Percentiles rank a stretch among this genome's conserved stretches.
These are phyloP conservation scores for Rhododendron ovatum DNA, from an alignment of 148 eudicot species.

Conservation along the genomic window DNA sequence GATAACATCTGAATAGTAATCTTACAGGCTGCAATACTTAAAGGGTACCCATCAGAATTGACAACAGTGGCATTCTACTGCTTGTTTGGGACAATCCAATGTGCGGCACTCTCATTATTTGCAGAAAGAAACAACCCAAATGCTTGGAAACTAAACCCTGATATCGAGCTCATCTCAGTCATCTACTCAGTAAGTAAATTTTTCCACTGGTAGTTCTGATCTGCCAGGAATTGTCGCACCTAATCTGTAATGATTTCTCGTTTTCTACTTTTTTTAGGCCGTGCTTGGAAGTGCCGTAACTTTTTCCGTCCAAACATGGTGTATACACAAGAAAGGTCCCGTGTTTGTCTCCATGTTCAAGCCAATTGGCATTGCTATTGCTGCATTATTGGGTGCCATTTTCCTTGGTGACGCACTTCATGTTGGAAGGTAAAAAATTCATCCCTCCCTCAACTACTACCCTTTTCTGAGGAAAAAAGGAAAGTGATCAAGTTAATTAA, in stretches of 20 bases:
- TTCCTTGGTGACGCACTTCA: conserved; percentile 36
- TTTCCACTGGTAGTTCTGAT: background rate
- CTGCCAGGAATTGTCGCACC: background rate
- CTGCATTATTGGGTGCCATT: conserved; percentile 35
- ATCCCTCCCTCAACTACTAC: background rate
- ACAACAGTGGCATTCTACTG: conserved; percentile 49
- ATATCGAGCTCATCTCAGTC: conserved; percentile 35
- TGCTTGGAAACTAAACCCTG: conserved; percentile 35
- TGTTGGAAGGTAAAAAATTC: conserved; percentile 25
- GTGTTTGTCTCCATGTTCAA: conserved; percentile 51
- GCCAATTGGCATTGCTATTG: conserved; percentile 42
- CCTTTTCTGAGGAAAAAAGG: background rate
- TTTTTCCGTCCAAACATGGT: conserved; percentile 32
- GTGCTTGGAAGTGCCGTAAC: conserved; percentile 28
- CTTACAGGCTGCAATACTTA: conserved; percentile 46
- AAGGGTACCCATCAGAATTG: conserved; percentile 43
- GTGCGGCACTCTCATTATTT: conserved; percentile 24
- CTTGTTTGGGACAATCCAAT: conserved; percentile 44
- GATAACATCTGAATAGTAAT: background rate
- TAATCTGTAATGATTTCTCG: background rate
- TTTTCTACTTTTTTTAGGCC: conserved; percentile 18
- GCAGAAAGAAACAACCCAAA: conserved; percentile 25
- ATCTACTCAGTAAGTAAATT: conserved; percentile 41
- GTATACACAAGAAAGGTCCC: conserved; percentile 43
- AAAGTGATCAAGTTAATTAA: background rate